phyloP scores from a whole-genome alignment of 2,329 filamentous ascomycete genomes.

The Calonectria pteridis region DNA sequence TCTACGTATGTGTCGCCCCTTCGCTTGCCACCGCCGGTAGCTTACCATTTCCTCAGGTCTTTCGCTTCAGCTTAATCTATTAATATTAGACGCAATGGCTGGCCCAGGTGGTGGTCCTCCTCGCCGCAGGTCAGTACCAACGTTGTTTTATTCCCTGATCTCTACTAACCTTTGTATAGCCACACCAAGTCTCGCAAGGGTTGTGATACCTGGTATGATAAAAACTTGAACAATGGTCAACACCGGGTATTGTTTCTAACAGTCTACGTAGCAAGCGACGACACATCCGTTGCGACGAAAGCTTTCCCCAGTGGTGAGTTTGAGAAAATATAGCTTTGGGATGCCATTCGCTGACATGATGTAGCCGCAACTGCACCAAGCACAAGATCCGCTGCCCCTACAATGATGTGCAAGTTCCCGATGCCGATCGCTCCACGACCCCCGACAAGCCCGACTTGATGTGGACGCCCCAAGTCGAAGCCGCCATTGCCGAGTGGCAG shows the following conservation, averaged over 20 bases:
- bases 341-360: background rate
- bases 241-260: conserved; percentile 20
- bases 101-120: conserved; percentile 95
- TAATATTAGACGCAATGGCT: conserved; percentile 74
- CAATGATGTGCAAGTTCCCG: conserved; percentile 81
- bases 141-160: conserved; percentile 15
- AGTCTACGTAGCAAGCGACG: conserved; percentile 77
- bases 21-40: conserved; percentile 3
- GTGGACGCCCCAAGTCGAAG: conserved; percentile 89
- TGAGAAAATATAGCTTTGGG: background rate
- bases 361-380: conserved; percentile 96
- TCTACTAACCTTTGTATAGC: conserved; percentile 61
- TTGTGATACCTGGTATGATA: conserved; percentile 85
- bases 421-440: conserved; percentile 70
- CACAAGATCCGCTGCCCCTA: conserved; percentile 99
- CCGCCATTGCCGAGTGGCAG: conserved; percentile 85
- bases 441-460: conserved; percentile 79
- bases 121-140: conserved; percentile 68
- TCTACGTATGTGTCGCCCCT: conserved; percentile 44
- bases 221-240: background rate
- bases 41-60: conserved; percentile 39
- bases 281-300: conserved; percentile 98
- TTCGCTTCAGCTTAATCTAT: conserved; percentile 51
- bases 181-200: conserved; percentile 99
- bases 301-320: conserved; percentile 93